Evolutionary conservation across 768 basidiomycete species (phyloP).

Genomic region (Rhizopogon salebrosus): DNA sequence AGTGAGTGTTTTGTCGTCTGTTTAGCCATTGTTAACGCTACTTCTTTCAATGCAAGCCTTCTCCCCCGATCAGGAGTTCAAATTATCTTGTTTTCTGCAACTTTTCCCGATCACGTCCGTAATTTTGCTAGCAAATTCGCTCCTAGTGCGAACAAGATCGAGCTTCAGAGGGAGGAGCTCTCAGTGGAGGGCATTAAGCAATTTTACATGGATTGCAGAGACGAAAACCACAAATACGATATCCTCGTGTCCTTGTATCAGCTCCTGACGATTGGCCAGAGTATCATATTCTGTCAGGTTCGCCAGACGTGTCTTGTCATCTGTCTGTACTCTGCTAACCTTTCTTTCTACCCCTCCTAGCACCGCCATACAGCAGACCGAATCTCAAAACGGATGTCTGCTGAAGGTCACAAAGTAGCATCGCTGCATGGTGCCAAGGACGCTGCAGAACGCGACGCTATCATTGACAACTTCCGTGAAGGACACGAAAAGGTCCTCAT

Average conservation of each 20-base stretch:
- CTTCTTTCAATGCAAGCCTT: slow-evolving; percentile 35
- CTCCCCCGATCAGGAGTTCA: slow-evolving; percentile 60
- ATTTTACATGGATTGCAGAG: slow-evolving; percentile 94
- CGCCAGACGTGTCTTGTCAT: slow-evolving; percentile 17
- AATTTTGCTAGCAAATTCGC: slow-evolving; percentile 91
- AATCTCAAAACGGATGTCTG: slow-evolving; percentile 85
- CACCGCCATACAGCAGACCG: slow-evolving; percentile 89
- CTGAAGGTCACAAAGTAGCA: slow-evolving; percentile 93
- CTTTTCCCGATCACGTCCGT: slow-evolving; percentile 92
- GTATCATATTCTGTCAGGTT: slow-evolving; percentile 97
- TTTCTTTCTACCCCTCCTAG: slow-evolving; percentile 30
- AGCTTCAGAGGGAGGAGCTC: slow-evolving; percentile 89
- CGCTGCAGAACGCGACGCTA: slow-evolving; percentile 79
- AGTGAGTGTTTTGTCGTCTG: slow-evolving; percentile 44
- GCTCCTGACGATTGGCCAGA: slow-evolving; percentile 92
- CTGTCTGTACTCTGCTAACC: not conserved
- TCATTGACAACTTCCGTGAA: slow-evolving; percentile 94
- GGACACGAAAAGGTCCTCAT: slow-evolving; percentile 97
- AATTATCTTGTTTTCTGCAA: slow-evolving; percentile 96
- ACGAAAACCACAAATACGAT: slow-evolving; percentile 93
- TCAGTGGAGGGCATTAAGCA: slow-evolving; percentile 93
- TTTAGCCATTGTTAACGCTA: slow-evolving; percentile 9
- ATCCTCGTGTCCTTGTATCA: slow-evolving; percentile 87
- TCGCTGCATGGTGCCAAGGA: slow-evolving; percentile 95
- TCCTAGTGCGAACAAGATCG: slow-evolving; percentile 93